Evolutionary conservation across 176 grass and related monocot species (phyloP).

Genomic region (Aechmea fasciata): DNA sequence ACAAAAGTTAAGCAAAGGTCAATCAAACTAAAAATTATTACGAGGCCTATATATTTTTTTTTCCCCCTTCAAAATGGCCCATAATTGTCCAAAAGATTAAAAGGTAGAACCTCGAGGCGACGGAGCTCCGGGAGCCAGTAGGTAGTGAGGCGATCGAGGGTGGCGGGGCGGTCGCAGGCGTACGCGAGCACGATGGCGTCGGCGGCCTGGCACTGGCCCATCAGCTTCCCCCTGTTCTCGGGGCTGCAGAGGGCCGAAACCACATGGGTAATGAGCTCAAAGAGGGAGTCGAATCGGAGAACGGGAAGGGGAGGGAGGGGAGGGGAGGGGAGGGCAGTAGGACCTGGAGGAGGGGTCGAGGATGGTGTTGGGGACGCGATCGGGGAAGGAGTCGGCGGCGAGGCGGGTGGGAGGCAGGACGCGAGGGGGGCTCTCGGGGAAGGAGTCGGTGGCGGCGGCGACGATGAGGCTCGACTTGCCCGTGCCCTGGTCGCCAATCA

Average conservation of each 20-base stretch:
- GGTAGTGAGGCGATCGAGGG: conserved; percentile 63
- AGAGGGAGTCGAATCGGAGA: not conserved
- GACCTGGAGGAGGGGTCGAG: conserved; percentile 80
- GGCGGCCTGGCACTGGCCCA: conserved; percentile 74
- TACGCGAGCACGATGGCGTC: conserved; percentile 85
- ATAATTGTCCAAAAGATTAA: not conserved
- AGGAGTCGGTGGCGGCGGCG: conserved; percentile 66
- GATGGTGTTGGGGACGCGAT: conserved; percentile 94
- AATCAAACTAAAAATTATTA: no score
- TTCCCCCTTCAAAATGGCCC: no score
- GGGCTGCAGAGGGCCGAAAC: conserved; percentile 28
- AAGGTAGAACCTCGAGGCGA: conserved; percentile 47
- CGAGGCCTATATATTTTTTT: no score
- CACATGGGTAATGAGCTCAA: not conserved
- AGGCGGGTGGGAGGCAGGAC: conserved; percentile 69
- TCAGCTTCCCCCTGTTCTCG: conserved; percentile 77
- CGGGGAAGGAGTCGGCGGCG: conserved; percentile 77
- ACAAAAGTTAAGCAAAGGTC: no score
- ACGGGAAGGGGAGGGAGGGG: not conserved
- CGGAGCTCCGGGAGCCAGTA: conserved; percentile 95
- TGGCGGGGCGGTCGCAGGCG: conserved; percentile 65
- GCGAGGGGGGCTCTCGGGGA: conserved; percentile 60
- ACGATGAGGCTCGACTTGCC: conserved; percentile 88
- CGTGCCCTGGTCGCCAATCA: conserved; percentile 79
- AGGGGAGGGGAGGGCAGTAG: not conserved